Conservation (phyloP, 495 filamentous ascomycete species). For the Lasiosphaeris hirsuta region DNA sequence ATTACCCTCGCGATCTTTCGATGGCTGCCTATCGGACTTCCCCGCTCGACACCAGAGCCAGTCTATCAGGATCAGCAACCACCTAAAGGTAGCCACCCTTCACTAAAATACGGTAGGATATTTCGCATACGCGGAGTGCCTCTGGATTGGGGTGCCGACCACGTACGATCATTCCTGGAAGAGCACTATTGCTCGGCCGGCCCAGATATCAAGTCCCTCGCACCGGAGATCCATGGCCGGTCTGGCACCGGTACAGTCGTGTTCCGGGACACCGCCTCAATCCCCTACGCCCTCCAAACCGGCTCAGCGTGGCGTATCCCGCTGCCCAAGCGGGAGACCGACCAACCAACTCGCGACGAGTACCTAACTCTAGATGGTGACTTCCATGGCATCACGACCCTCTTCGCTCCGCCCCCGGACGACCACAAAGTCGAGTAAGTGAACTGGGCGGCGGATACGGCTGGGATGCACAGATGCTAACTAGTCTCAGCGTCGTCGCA, state of each 20-base stretch:
- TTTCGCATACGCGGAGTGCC: conserved; percentile 9
- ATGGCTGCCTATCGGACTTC: conserved; percentile 1
- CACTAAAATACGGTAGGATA: conserved; percentile 2
- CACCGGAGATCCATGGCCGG: neutral
- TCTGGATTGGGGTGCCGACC: neutral
- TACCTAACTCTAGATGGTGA: conserved; percentile 3
- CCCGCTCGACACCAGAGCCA: neutral
- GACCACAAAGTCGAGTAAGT: conserved; percentile 12
- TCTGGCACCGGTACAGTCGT: neutral
- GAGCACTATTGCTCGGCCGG: conserved; percentile 5
- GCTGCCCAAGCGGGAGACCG: neutral
- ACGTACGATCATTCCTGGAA: conserved; percentile 2
- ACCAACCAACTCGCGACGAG: neutral
- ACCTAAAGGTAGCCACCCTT: neutral
- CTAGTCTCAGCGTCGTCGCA: conserved; percentile 10
- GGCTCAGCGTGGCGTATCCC: neutral
- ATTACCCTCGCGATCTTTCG: conserved; percentile 2
- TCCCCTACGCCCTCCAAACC: neutral
- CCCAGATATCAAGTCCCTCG: neutral
- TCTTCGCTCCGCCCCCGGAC: conserved; percentile 5
- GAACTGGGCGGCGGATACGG: neutral
- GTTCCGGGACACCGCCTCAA: neutral
- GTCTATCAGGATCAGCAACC: conserved; percentile 3
- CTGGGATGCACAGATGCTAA: neutral
- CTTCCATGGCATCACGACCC: conserved; percentile 11